Conservation (phyloP, 805 yeast species). For the Starmerella stigmatis region DNA sequence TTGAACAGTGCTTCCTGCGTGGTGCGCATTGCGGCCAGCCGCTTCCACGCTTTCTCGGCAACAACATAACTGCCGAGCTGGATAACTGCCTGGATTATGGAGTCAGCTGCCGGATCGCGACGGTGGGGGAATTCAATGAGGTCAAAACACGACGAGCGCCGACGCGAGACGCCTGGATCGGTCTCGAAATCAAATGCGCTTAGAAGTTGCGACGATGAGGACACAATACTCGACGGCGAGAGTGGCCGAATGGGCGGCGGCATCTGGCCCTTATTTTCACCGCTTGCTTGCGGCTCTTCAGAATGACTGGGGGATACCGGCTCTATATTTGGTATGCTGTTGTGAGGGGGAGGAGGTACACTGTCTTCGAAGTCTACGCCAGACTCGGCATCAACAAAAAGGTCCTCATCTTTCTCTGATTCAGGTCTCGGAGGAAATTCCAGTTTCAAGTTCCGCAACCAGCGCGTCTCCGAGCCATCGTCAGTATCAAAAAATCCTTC, state of each 20-base stretch:
- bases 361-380: not conserved
- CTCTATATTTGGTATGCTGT: too few relatives aligned
- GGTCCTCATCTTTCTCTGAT: not conserved
- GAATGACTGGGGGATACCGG: too few relatives aligned
- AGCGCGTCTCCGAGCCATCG: not conserved
- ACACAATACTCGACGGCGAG: constrained; percentile 3
- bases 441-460: not conserved
- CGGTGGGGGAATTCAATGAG: constrained; percentile 11
- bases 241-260: constrained; percentile 7
- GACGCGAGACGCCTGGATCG: constrained; percentile 5
- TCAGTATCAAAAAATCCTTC: not conserved
- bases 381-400: constrained; percentile 1
- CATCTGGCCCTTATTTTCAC: not conserved
- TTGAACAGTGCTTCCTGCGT: constrained; percentile 45
- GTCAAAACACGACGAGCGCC: constrained; percentile 21
- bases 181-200: constrained; percentile 14
- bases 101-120: constrained; percentile 11
- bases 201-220: not conserved
- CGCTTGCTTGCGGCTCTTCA: too few relatives aligned
- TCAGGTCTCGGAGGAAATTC: not conserved
- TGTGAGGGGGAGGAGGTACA: too few relatives aligned
- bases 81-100: constrained; percentile 34
- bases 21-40: constrained; percentile 44
- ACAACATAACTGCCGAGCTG: constrained; percentile 47
- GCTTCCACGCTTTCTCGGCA: constrained; percentile 46